These are phyloP conservation scores for Leptographium radiaticola DNA, from an alignment of 2,329 filamentous ascomycete genomes.

Conservation along the genomic window DNA sequence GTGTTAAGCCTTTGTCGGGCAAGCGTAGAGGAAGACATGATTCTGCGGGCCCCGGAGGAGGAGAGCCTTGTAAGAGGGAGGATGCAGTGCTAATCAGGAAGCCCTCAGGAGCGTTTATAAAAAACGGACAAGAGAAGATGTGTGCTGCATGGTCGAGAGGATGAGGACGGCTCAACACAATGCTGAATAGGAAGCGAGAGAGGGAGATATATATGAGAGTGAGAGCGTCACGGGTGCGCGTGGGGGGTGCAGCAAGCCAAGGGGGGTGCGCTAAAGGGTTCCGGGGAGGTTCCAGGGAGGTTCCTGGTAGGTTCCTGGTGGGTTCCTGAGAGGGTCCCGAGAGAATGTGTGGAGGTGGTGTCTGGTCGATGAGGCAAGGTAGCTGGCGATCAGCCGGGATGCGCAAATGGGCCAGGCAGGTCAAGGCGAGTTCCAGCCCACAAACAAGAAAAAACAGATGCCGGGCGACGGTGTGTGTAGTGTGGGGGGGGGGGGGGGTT, in stretches of 20 bases:
- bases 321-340: background rate
- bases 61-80: background rate
- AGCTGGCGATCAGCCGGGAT: background rate
- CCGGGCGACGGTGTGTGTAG: too few species aligned
- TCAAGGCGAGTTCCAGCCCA: too few species aligned
- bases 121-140: slow-evolving; percentile 1
- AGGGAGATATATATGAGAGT: slow-evolving; percentile 1
- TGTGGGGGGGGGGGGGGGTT: too few species aligned
- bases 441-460: too few species aligned
- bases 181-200: background rate
- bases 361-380: background rate
- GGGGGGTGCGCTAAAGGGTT: background rate
- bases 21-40: background rate
- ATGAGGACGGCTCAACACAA: background rate
- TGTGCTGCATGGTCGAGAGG: slow-evolving; percentile 8
- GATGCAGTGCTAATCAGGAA: background rate
- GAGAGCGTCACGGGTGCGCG: background rate
- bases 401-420: too few species aligned
- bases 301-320: background rate
- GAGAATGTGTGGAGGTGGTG: too few species aligned
- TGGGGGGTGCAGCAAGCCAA: background rate
- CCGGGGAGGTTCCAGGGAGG: background rate
- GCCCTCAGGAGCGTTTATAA: background rate
- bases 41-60: background rate
- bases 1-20: background rate